Conservation (phyloP, 371 early-diverging fungal genomes). For the Apophysomyces elegans region DNA sequence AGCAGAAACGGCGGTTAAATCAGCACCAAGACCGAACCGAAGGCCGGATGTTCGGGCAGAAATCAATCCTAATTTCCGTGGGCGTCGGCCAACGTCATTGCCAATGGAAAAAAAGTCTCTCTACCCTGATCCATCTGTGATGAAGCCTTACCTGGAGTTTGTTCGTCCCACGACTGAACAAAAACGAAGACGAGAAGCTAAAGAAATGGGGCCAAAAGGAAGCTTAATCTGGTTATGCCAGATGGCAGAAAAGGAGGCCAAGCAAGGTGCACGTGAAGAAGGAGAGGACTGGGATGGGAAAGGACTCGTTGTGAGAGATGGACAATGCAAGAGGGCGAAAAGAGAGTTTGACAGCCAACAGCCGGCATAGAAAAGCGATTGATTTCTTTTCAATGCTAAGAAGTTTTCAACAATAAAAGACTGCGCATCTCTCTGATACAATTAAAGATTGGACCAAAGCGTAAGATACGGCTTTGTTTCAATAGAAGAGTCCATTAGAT, state of each 20-base stretch:
- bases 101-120: neutral
- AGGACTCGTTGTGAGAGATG: constrained; percentile 24
- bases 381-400: too few relatives aligned
- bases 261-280: constrained; percentile 24
- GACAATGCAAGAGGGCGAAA: constrained; percentile 29
- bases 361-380: constrained; percentile 16
- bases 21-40: neutral
- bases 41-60: neutral
- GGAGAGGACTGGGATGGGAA: constrained; percentile 27
- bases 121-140: neutral
- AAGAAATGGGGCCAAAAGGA: constrained; percentile 14
- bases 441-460: too few relatives aligned
- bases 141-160: neutral
- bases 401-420: too few relatives aligned
- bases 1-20: neutral
- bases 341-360: constrained; percentile 37
- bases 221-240: constrained; percentile 10
- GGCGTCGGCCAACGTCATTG: constrained; percentile 6
- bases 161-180: neutral
- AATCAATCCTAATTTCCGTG: constrained; percentile 24
- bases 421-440: too few relatives aligned
- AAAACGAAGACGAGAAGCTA: constrained; percentile 10
- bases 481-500: too few relatives aligned
- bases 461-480: too few relatives aligned
- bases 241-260: constrained; percentile 18